Percentiles rank a stretch among this genome's conserved stretches.
phyloP scores from a whole-genome alignment of 2,329 filamentous ascomycete genomes.

The Botrytis porri region DNA sequence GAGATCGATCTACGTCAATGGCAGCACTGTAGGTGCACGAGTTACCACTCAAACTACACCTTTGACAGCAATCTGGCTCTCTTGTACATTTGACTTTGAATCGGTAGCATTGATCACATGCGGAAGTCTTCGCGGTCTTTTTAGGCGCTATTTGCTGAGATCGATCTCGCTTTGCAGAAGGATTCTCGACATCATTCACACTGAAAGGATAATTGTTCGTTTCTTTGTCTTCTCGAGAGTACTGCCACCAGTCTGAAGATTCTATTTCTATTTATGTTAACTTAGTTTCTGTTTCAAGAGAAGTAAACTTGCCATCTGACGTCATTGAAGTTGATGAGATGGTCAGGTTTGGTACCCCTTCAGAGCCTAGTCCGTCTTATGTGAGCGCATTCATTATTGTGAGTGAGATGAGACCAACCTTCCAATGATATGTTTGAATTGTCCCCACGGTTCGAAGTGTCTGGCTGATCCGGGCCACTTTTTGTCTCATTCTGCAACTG shows the following conservation, averaged over 20 bases:
- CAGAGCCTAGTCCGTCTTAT: neutral
- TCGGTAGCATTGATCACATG: slow-evolving; percentile 4
- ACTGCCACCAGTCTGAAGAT: slow-evolving; percentile 1
- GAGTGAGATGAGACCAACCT: neutral
- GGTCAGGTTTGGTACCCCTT: neutral
- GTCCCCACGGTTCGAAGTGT: neutral
- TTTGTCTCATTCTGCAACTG: neutral
- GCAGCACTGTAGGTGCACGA: neutral
- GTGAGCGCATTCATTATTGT: neutral
- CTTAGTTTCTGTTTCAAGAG: neutral
- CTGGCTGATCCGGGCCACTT: neutral
- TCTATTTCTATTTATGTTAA: neutral
- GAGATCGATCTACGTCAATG: neutral
- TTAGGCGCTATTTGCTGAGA: neutral
- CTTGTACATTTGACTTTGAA: slow-evolving; percentile 7
- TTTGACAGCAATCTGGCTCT: neutral
- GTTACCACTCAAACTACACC: slow-evolving; percentile 3
- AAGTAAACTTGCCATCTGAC: neutral
- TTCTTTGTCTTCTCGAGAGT: neutral
- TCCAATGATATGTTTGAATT: neutral
- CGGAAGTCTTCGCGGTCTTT: neutral
- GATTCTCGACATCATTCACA: neutral
- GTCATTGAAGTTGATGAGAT: neutral
- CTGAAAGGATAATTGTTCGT: neutral
- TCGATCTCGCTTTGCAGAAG: neutral